These are phyloP conservation scores for Phytophthora syringae DNA, from an alignment of 352 stramenopile species.

Conservation along the genomic window DNA sequence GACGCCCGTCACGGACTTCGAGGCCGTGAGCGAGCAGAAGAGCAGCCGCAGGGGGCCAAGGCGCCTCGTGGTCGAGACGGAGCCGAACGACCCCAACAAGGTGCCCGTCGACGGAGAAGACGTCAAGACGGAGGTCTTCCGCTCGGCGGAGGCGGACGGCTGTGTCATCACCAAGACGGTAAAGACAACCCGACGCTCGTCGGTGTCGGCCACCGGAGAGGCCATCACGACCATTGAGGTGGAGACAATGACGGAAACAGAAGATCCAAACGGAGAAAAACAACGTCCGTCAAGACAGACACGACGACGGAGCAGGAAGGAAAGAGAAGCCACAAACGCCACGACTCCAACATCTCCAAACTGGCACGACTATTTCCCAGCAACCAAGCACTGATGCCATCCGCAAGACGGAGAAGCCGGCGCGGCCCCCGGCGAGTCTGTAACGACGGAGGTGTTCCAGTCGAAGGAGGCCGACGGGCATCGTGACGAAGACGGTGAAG, in stretches of 20 bases:
- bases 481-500: too few relatives aligned
- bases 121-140: slow-evolving; percentile 22
- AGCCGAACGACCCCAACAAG: slow-evolving; percentile 26
- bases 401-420: not conserved
- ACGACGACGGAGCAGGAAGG: slow-evolving; percentile 21
- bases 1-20: slow-evolving; percentile 28
- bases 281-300: slow-evolving; percentile 19
- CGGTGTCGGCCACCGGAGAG: slow-evolving; percentile 7
- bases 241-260: slow-evolving; percentile 27
- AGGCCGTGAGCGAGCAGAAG: slow-evolving; percentile 33
- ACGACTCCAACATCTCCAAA: not conserved
- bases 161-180: slow-evolving; percentile 26
- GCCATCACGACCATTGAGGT: slow-evolving; percentile 16
- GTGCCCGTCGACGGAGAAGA: slow-evolving; percentile 6
- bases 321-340: slow-evolving; percentile 7
- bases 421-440: slow-evolving; percentile 1
- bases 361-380: too few relatives aligned
- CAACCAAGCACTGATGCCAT: not conserved
- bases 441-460: too few relatives aligned
- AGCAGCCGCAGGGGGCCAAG: slow-evolving; percentile 13
- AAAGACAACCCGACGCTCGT: slow-evolving; percentile 20
- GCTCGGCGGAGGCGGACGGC: slow-evolving; percentile 7
- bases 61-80: slow-evolving; percentile 20
- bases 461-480: too few relatives aligned
- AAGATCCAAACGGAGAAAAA: slow-evolving; percentile 23